Percentiles rank a stretch among this genome's conserved stretches.
phyloP scores from a whole-genome alignment of 2,329 filamentous ascomycete genomes.

The Pseudogymnoascus sp. region DNA sequence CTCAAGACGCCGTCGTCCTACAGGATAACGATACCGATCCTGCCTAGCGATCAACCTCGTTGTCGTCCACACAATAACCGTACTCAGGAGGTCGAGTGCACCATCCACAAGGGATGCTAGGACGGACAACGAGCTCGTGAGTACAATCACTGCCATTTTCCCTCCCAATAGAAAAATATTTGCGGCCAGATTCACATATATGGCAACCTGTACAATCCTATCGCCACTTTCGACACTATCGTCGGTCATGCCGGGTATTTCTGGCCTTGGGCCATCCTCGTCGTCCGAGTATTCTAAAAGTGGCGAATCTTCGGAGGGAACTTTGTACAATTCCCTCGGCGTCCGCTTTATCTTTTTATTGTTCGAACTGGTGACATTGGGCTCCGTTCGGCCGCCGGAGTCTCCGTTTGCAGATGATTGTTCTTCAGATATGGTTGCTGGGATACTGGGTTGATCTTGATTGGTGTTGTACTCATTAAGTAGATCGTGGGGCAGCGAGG shows the following conservation, averaged over 20 bases:
- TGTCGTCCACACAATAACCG: conserved; percentile 52
- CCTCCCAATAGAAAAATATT: conserved; percentile 49
- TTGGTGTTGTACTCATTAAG: conserved; percentile 72
- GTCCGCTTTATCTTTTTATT: conserved; percentile 62
- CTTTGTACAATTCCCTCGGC: conserved; percentile 75
- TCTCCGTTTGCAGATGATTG: conserved; percentile 23
- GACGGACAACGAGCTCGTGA: conserved; percentile 50
- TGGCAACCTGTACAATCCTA: conserved; percentile 73
- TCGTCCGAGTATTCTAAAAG: conserved; percentile 44
- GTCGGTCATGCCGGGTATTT: conserved; percentile 62
- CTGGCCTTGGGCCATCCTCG: conserved; percentile 40
- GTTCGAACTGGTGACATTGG: conserved; percentile 14
- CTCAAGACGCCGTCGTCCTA: conserved; percentile 48
- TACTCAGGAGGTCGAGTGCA: conserved; percentile 52
- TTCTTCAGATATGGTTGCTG: conserved; percentile 71
- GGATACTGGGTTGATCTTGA: conserved; percentile 50
- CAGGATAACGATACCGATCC: conserved; percentile 41
- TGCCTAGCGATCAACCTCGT: conserved; percentile 47
- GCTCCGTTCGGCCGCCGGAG: conserved; percentile 18
- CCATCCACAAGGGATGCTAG: conserved; percentile 56
- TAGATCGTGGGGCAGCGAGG: conserved; percentile 82
- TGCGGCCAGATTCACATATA: conserved; percentile 61
- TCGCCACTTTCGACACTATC: conserved; percentile 68
- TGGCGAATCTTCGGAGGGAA: conserved; percentile 56
- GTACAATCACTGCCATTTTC: conserved; percentile 47